These are phyloP conservation scores for Apocynum venetum DNA, from an alignment of 257 asterid species.

Conservation along the genomic window DNA sequence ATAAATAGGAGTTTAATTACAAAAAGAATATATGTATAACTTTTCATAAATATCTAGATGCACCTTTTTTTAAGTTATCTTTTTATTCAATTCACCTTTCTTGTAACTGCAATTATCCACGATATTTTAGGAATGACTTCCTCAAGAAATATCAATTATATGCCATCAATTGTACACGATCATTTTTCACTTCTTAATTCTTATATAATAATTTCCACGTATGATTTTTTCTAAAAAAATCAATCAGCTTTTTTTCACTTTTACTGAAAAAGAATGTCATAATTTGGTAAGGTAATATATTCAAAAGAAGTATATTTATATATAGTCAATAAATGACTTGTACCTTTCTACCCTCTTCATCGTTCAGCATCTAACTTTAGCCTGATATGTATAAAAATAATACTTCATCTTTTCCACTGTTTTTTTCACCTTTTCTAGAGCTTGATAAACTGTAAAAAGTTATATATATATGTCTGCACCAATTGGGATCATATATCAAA, in stretches of 20 bases:
- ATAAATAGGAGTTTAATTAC: too few relatives aligned
- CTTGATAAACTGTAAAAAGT: background rate
- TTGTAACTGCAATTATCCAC: too few relatives aligned
- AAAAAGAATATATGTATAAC: too few relatives aligned
- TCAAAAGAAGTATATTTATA: background rate
- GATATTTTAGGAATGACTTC: too few relatives aligned
- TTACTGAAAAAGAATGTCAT: background rate
- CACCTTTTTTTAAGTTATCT: too few relatives aligned
- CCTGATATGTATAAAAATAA: background rate
- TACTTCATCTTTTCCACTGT: background rate
- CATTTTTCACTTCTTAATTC: background rate
- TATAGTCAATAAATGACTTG: background rate
- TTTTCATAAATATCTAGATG: too few relatives aligned
- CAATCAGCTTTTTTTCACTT: background rate
- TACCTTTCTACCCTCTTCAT: conserved; percentile 4
- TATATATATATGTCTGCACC: background rate
- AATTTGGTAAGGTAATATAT: background rate
- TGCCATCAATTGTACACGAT: background rate
- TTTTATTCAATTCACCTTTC: too few relatives aligned
- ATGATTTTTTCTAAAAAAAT: background rate
- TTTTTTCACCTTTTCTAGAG: background rate
- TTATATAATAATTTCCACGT: background rate
- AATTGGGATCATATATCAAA: too few relatives aligned
- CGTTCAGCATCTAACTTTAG: background rate
- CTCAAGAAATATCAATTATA: too few relatives aligned